Base-by-base conservation (phyloP, 768 basidiomycete species). In the Pleurotus cornucopiae region DNA sequence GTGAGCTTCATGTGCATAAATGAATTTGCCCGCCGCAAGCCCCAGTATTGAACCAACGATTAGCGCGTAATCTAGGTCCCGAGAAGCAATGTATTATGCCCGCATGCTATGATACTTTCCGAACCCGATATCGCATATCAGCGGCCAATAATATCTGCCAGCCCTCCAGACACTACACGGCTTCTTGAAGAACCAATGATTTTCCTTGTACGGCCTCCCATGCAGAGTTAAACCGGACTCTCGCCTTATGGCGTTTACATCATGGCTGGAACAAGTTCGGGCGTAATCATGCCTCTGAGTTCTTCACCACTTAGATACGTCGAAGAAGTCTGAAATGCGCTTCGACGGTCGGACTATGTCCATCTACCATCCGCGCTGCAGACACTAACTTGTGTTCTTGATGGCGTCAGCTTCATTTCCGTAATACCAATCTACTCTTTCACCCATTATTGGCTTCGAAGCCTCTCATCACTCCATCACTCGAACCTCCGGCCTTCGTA, bases 101-200 rank as follows among this genome's bases (percentile, higher is more conserved):
- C n/a, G 41, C n/a, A 13, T 44, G 30, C 30, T 11, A 44, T 44
- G n/a, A 44, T 21, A 4, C 14, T 13, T 23, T 23, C 46, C 46
- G 21, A 14, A 23, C n/a, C 37, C 51, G 37, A 53, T 53, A 53
- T 53, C 51, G 43, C 51, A 53, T 53, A 53, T 53, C 37, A 53
- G 51, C 26, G 51, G 37, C 51, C 14, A 53, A 41, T 11, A 40
- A 18, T 13, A 18, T 12, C 12, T 25, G 18, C 39, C 51, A 18
- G 13, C 39, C 20, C 12, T 18, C 43, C 6, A 20, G 14, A 3
- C 16, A n/a, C 14, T 18, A 14, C 5, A 14, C 30, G 25, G 12
- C n/a, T 34, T 6, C 26, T 37, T 48, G 14, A 48, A 48, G 41
- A 44, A n/a, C 41, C 6, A 21, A 16, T 21, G 9, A 53, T 7